Evolutionary conservation across 1,284 basidiomycete species (phyloP).

Genomic region (Irpex sp.): DNA sequence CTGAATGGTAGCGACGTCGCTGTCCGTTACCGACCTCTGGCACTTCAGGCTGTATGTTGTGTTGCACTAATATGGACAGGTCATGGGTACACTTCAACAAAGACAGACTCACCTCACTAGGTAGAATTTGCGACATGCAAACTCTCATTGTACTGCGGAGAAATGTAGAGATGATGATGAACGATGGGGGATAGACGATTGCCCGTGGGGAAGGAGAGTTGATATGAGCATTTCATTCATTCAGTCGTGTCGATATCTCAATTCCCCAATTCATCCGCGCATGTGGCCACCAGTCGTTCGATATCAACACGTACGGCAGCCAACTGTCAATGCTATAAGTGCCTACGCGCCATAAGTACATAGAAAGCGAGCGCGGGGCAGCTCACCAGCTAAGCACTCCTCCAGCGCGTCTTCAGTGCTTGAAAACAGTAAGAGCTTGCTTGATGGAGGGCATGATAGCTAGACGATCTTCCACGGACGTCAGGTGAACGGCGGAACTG

Average conservation of each 20-base stretch:
- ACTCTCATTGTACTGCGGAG: background rate
- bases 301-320: background rate
- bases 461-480: background rate
- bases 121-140: background rate
- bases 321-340: background rate
- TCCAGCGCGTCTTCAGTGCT: background rate
- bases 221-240: background rate
- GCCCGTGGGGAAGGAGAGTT: background rate
- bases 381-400: background rate
- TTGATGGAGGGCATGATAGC: background rate
- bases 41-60: background rate
- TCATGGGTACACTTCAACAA: background rate
- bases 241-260: background rate
- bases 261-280: background rate
- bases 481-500: background rate
- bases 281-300: background rate
- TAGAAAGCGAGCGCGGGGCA: background rate
- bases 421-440: background rate
- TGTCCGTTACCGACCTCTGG: too few species aligned
- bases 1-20: background rate
- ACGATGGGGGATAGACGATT: background rate
- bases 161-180: background rate
- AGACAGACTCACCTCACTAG: background rate
- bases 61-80: background rate
- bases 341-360: background rate